Evolutionary conservation across 148 eudicot genomes (phyloP).

Genomic region (Cornus suecica): DNA sequence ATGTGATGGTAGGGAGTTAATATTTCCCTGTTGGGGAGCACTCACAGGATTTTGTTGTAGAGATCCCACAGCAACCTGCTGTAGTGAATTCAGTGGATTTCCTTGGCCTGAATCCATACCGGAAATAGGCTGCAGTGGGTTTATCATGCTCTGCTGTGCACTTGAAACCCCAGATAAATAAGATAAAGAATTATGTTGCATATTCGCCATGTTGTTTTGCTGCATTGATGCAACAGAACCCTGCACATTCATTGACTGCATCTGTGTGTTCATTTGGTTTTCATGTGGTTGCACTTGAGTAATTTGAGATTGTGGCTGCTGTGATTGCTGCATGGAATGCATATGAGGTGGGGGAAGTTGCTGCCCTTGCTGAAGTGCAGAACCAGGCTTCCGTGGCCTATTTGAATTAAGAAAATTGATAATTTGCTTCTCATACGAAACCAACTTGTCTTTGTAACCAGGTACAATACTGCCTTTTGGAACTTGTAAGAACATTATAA

Average conservation of each 20-base stretch:
- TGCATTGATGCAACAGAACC: conserved; percentile 57
- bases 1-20: conserved; percentile 54
- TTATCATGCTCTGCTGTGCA: conserved; percentile 57
- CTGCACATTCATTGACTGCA: conserved; percentile 54
- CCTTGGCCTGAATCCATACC: conserved; percentile 63
- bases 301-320: conserved; percentile 65
- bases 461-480: conserved; percentile 45
- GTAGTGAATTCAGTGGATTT: conserved; percentile 54
- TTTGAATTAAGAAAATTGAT: conserved; percentile 45
- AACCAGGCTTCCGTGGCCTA: conserved; percentile 56
- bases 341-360: conserved; percentile 50
- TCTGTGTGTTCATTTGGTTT: conserved; percentile 52
- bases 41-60: conserved; percentile 67
- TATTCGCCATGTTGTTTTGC: conserved; percentile 46
- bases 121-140: conserved; percentile 52
- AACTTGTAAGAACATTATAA: conserved; percentile 48
- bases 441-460: conserved; percentile 55
- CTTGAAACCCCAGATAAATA: conserved; percentile 49
- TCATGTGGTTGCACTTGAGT: conserved; percentile 68
- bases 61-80: conserved; percentile 62
- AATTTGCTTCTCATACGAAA: conserved; percentile 75
- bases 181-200: conserved; percentile 64
- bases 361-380: conserved; percentile 67
- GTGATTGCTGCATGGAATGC: conserved; percentile 57
- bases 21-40: conserved; percentile 60